These are phyloP conservation scores for Crithidia mellificae DNA, from an alignment of 208 protist genomes.

Conservation along the genomic window DNA sequence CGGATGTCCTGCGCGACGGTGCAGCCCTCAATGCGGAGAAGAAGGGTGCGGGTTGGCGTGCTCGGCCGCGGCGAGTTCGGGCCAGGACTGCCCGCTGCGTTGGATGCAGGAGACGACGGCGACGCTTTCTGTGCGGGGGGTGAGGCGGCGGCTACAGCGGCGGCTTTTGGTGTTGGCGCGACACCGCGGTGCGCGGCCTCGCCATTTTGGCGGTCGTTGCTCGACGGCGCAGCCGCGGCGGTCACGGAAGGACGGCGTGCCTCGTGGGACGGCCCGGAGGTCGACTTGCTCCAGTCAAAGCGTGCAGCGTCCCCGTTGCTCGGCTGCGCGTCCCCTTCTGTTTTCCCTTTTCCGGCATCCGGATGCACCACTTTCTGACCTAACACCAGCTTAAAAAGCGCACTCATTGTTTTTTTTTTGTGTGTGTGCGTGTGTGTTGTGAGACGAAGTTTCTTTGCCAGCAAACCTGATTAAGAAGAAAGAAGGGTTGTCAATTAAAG, in stretches of 20 bases:
- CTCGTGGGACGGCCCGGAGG: not conserved
- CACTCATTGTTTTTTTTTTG: too few species aligned
- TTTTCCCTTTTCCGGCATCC: not conserved
- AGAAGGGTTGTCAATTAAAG: too few species aligned
- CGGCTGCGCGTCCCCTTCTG: not conserved
- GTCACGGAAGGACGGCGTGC: not conserved
- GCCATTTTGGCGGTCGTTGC: not conserved
- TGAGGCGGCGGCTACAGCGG: not conserved
- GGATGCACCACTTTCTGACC: conserved; percentile 84
- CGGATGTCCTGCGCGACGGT: conserved; percentile 80
- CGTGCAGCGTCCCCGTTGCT: not conserved
- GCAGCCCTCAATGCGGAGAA: conserved; percentile 77
- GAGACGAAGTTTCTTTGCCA: not conserved
- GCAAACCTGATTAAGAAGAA: too few species aligned
- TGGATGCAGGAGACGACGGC: not conserved
- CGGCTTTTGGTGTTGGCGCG: not conserved
- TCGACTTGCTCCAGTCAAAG: not conserved
- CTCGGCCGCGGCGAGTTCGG: conserved; percentile 13
- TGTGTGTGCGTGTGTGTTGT: too few species aligned
- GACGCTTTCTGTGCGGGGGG: not conserved
- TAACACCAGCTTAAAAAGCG: conserved; percentile 70
- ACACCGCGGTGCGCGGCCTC: not conserved
- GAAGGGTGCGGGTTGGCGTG: conserved; percentile 52
- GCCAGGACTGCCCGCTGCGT: not conserved
- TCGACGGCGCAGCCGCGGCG: not conserved